These are phyloP conservation scores for Lodderomyces parapsilosis DNA, from an alignment of 1,139 yeast species.

Conservation along the genomic window DNA sequence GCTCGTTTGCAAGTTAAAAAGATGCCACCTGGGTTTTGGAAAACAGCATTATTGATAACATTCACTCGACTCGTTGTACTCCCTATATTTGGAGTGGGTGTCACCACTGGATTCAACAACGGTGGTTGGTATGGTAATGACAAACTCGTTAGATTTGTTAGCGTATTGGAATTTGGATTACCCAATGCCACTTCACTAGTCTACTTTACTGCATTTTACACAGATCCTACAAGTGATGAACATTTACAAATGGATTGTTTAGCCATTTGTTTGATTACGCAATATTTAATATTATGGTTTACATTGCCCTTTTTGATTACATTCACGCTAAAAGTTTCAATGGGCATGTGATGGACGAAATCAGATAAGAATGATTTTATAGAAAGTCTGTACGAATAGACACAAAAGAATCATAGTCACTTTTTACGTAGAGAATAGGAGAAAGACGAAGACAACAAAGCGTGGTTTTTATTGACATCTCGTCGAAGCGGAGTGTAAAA, in stretches of 20 bases:
- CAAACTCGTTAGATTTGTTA: slow-evolving; percentile 53
- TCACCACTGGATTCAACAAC: slow-evolving; percentile 41
- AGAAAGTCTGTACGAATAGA: slow-evolving; percentile 3
- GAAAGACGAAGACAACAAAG: too few relatives aligned
- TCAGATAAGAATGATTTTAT: not conserved
- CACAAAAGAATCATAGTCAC: not conserved
- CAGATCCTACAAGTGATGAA: slow-evolving; percentile 59
- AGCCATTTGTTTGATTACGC: slow-evolving; percentile 68
- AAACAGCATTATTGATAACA: slow-evolving; percentile 44
- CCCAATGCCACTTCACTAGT: slow-evolving; percentile 87
- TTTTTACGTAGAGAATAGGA: too few relatives aligned
- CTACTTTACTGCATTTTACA: slow-evolving; percentile 80
- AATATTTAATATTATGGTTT: slow-evolving; percentile 59
- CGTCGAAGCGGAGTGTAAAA: too few relatives aligned
- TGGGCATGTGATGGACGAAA: slow-evolving; percentile 8
- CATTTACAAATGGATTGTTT: slow-evolving; percentile 82
- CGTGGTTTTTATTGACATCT: too few relatives aligned
- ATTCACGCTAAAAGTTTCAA: slow-evolving; percentile 48
- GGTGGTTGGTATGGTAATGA: slow-evolving; percentile 57
- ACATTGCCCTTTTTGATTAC: slow-evolving; percentile 69
- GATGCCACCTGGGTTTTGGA: slow-evolving; percentile 73
- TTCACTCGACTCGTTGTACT: slow-evolving; percentile 32
- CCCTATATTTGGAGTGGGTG: slow-evolving; percentile 47
- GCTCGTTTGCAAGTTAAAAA: slow-evolving; percentile 62
- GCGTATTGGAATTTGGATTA: slow-evolving; percentile 72